Evolutionary conservation across 1,284 basidiomycete species (phyloP), one percentile per base, ranked within the genome.

Genomic region (Ceratobasidium sp.): DNA sequence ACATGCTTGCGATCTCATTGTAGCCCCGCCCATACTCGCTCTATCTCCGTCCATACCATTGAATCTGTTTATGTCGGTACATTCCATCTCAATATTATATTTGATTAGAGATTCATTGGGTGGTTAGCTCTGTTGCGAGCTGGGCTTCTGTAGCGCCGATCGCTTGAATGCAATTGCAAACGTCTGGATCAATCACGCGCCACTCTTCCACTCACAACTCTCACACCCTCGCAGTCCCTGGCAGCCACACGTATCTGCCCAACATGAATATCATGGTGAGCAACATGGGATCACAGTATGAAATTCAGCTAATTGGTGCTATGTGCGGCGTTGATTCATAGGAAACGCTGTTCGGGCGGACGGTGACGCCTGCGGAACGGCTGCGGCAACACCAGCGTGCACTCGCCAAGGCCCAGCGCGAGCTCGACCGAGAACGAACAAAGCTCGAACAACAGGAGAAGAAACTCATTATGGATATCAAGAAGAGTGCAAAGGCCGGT

Each of bases 381-480:
- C 84, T 99, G 72, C 89, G 96, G 68, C 93, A 98, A 79, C 95
- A 99, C 79, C 96, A 99, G 78, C 90, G 96, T 45, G 88, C 94
- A 1, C 87, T 99, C 60, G 92, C 94, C 57, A 98, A 98, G 78
- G 96, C 97, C 12, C 95, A 98, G 80, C 89, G 96, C 56, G 96
- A 99, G 79, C 89, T 99, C 54, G 96, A 99, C 79, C 87, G 97
- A 69, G 96, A 99, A 80, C 89, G 94, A 69, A 84, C 85, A 43
- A 99, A 97, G 80, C 89, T 99, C 67, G 97, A 99, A 79, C 89
- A 90, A 77, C 93, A 95, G 78, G 94, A 96, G 82, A 96, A 94
- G 87, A 95, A 94, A 78, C 87, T 95, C 69, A 86, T 96, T 70
- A 82, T 83, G 75, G 97, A 99, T 77, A 99, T 99, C 78, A 98